A percentile compares a stretch with the other conserved stretches of the same genome.
Conservation (phyloP, 306 rosid genomes). For the Amphicarpaea edgeworthii region DNA sequence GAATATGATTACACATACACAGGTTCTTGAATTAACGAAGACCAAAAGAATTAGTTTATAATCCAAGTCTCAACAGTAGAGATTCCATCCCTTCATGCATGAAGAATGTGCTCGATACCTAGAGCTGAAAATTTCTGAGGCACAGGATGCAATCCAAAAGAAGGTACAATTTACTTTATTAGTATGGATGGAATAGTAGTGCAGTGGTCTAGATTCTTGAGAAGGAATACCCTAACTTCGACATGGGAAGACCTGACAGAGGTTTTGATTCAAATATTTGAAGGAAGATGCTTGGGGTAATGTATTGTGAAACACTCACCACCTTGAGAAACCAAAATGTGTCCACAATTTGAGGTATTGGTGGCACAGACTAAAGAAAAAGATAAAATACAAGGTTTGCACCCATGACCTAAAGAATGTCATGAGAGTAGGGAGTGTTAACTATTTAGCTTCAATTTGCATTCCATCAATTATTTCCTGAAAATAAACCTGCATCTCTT, state of each 20-base stretch:
- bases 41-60: conserved; percentile 25
- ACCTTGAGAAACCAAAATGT: not conserved
- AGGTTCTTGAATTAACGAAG: conserved; percentile 29
- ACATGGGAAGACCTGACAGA: no score
- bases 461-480: not conserved
- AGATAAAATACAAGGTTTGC: not conserved
- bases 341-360: not conserved
- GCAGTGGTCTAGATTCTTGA: no score
- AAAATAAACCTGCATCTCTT: conserved; percentile 9
- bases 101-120: no score
- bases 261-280: no score
- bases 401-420: not conserved
- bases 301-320: no score
- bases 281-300: no score
- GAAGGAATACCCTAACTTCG: no score
- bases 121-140: no score
- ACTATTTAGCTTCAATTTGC: not conserved
- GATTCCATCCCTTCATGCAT: not conserved
- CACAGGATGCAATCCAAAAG: no score
- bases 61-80: conserved; percentile 6
- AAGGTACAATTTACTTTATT: no score
- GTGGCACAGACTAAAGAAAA: not conserved
- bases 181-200: no score
- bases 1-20: conserved; percentile 14
- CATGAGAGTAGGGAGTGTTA: not conserved